Conservation (phyloP, 495 filamentous ascomycete genomes). For the Pyronema domesticum region DNA sequence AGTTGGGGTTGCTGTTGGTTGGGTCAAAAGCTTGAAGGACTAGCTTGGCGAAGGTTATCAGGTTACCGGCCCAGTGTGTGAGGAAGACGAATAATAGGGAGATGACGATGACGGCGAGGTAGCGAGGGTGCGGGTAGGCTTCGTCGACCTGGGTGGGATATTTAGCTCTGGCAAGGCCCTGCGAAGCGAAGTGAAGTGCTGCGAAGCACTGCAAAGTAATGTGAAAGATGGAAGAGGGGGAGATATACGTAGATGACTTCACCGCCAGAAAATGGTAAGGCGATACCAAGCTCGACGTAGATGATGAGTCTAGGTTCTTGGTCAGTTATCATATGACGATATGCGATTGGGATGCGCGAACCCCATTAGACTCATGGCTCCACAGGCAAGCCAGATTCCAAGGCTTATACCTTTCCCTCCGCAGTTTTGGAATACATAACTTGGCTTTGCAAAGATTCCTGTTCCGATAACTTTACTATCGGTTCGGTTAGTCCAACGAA, state of each 20-base stretch:
- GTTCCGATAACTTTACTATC: slow-evolving; percentile 18
- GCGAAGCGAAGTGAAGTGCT: too few species aligned
- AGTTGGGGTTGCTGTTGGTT: slow-evolving; percentile 8
- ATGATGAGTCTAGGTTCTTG: slow-evolving; percentile 12
- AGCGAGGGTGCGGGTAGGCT: slow-evolving; percentile 12
- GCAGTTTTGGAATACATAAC: slow-evolving; percentile 5
- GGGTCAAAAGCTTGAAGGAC: slow-evolving; percentile 12
- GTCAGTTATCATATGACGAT: too few species aligned
- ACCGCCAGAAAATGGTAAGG: slow-evolving; percentile 14
- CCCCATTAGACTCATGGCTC: slow-evolving; percentile 12
- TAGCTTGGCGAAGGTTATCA: slow-evolving; percentile 12
- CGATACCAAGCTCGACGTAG: slow-evolving; percentile 16
- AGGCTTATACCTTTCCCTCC: slow-evolving; percentile 12
- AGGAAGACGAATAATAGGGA: slow-evolving; percentile 13
- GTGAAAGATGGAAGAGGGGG: neutral
- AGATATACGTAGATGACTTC: slow-evolving; percentile 12
- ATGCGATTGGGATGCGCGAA: neutral
- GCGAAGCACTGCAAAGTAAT: too few species aligned
- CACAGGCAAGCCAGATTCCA: slow-evolving; percentile 11
- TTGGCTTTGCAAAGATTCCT: slow-evolving; percentile 14
- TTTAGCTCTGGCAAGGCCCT: too few species aligned
- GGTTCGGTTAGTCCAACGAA: too few species aligned
- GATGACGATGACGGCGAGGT: slow-evolving; percentile 12
- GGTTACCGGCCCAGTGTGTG: slow-evolving; percentile 13
- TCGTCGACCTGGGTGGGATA: slow-evolving; percentile 15